Evolutionary conservation across 2,329 filamentous ascomycete genomes (phyloP).

Genomic region (Triangularia setosa): DNA sequence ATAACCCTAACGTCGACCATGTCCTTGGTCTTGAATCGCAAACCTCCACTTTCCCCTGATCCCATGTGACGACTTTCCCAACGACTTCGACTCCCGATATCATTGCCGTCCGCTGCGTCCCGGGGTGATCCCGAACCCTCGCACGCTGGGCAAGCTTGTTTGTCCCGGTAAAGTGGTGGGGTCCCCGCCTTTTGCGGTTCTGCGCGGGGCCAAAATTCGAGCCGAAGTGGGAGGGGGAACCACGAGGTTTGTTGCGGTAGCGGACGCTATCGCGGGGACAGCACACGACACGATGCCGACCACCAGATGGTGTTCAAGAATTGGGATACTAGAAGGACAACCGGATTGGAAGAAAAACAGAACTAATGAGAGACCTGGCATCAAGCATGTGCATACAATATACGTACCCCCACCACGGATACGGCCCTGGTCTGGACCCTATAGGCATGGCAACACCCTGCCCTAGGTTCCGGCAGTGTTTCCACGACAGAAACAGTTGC

Average conservation of each 20-base stretch:
- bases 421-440: not conserved
- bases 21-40: conserved; percentile 7
- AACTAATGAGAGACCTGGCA: not conserved
- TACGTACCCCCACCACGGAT: not conserved
- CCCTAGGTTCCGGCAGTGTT: not conserved
- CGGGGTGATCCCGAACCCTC: conserved; percentile 2
- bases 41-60: conserved; percentile 5
- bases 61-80: conserved; percentile 1
- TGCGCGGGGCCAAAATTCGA: not conserved
- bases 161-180: not conserved
- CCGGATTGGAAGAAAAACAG: not conserved
- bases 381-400: not conserved
- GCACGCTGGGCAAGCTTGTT: not conserved
- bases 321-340: not conserved
- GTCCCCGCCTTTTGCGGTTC: conserved; percentile 2
- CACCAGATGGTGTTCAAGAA: not conserved
- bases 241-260: not conserved
- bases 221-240: not conserved
- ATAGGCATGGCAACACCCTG: not conserved
- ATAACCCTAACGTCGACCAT: not conserved
- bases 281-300: not conserved
- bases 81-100: conserved; percentile 11
- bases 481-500: not conserved
- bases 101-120: conserved; percentile 9
- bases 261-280: not conserved